A percentile compares a stretch with the other conserved stretches of the same genome.
phyloP scores from a whole-genome alignment of 306 rosid species.

The Sophora flavescens region DNA sequence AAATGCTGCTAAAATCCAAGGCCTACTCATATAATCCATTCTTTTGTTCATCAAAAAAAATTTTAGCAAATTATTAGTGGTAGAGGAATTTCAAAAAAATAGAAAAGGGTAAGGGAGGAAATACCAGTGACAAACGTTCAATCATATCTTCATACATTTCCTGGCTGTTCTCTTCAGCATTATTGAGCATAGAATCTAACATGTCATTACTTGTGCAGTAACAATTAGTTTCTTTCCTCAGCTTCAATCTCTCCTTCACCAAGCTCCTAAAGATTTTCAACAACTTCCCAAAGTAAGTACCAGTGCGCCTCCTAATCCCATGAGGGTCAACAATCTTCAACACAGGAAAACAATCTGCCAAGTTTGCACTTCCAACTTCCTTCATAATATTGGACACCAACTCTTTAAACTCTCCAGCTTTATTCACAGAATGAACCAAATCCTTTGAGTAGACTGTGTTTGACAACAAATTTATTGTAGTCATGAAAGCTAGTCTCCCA shows the following conservation, averaged over 20 bases:
- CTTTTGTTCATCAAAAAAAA: no score
- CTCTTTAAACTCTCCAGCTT: constrained; percentile 44
- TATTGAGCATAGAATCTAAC: constrained; percentile 33
- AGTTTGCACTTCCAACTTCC: constrained; percentile 44
- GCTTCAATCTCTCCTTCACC: constrained; percentile 11
- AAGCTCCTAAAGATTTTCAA: constrained; percentile 13
- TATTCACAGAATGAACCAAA: constrained; percentile 36
- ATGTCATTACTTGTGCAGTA: constrained; percentile 39
- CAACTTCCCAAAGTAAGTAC: constrained; percentile 5
- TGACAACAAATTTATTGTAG: constrained; percentile 53
- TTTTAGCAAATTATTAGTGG: background rate
- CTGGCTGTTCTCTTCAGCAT: background rate
- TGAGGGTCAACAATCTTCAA: constrained; percentile 46
- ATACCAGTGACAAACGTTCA: constrained; percentile 41
- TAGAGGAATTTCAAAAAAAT: no score
- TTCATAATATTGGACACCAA: constrained; percentile 29
- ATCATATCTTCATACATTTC: constrained; percentile 23
- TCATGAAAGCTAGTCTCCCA: constrained; percentile 54
- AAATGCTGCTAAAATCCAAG: background rate
- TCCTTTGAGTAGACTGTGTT: constrained; percentile 59
- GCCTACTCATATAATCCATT: no score
- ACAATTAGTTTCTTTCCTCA: background rate
- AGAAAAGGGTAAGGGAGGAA: background rate
- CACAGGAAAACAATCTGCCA: constrained; percentile 48
- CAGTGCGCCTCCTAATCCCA: constrained; percentile 42